A percentile compares a stretch with the other conserved stretches of the same genome.
Evolutionary conservation across 495 filamentous ascomycete genomes (phyloP).

Genomic region (Xylona heveae): DNA sequence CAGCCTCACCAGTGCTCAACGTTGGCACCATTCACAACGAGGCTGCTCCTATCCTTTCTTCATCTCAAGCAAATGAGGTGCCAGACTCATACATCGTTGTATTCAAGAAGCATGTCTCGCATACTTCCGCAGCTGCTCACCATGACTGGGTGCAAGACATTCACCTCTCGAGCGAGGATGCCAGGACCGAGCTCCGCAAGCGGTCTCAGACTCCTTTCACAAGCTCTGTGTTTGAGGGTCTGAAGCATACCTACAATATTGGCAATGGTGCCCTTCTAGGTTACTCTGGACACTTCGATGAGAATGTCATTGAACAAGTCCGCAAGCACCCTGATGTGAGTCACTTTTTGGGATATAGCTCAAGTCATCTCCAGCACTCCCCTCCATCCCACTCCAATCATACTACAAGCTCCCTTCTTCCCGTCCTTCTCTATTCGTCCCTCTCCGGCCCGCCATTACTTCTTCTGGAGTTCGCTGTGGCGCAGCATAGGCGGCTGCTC

Average conservation of each 20-base stretch:
- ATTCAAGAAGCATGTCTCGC: slow-evolving; percentile 85
- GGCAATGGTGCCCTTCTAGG: slow-evolving; percentile 62
- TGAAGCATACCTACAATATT: slow-evolving; percentile 93
- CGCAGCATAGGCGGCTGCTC: too few species aligned
- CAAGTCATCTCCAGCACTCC: too few species aligned
- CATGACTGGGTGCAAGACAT: slow-evolving; percentile 86
- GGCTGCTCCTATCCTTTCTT: slow-evolving; percentile 73
- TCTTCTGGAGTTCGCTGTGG: too few species aligned
- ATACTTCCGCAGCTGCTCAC: slow-evolving; percentile 45
- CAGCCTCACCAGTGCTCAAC: slow-evolving; percentile 53
- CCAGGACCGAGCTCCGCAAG: slow-evolving; percentile 68
- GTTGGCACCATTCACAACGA: slow-evolving; percentile 67
- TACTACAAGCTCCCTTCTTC: too few species aligned
- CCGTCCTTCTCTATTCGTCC: too few species aligned
- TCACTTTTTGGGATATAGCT: too few species aligned
- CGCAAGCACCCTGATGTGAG: slow-evolving; percentile 95
- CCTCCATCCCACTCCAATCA: too few species aligned
- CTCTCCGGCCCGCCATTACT: too few species aligned
- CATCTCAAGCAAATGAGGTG: slow-evolving; percentile 49
- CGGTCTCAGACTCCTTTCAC: slow-evolving; percentile 55
- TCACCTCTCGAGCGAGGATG: slow-evolving; percentile 34
- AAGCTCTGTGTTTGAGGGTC: slow-evolving; percentile 51
- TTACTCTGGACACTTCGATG: slow-evolving; percentile 93
- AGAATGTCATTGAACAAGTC: slow-evolving; percentile 78
- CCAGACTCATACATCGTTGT: slow-evolving; percentile 92